These are phyloP conservation scores for Aspergillus ostianus DNA, from an alignment of 495 filamentous ascomycete species.

Conservation along the genomic window DNA sequence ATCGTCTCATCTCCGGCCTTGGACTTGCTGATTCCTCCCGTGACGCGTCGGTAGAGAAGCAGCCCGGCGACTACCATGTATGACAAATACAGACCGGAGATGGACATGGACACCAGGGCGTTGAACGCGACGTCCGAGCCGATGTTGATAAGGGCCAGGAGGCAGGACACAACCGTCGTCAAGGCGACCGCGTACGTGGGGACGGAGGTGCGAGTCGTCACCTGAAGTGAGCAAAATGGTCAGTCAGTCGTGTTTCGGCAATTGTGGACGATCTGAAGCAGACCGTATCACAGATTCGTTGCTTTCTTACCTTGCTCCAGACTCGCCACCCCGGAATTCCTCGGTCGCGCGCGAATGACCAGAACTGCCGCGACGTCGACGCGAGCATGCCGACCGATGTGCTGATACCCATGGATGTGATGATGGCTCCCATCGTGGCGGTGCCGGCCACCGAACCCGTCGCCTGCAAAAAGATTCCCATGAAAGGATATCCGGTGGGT, in stretches of 20 bases:
- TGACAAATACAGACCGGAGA: conserved; percentile 42
- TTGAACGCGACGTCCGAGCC: conserved; percentile 49
- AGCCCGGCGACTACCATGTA: conserved; percentile 44
- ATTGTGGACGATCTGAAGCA: background rate
- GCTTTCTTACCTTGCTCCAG: conserved; percentile 46
- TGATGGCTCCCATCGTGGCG: conserved; percentile 42
- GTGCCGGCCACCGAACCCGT: conserved; percentile 42
- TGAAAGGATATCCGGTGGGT: conserved; percentile 47
- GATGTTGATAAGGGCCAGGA: conserved; percentile 47
- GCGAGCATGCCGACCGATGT: conserved; percentile 46
- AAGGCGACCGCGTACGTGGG: conserved; percentile 42
- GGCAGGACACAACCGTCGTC: conserved; percentile 30
- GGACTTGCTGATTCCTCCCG: conserved; percentile 29
- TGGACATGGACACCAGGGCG: conserved; percentile 41
- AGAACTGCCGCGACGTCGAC: conserved; percentile 51
- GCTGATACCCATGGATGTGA: conserved; percentile 41
- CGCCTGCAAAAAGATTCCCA: conserved; percentile 48
- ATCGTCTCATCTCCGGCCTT: conserved; percentile 19
- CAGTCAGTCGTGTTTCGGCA: background rate
- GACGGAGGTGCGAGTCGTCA: conserved; percentile 32
- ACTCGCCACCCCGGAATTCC: conserved; percentile 47
- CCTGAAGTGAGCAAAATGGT: conserved; percentile 11
- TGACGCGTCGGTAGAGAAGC: conserved; percentile 47
- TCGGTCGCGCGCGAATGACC: conserved; percentile 55
- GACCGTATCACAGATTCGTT: too few relatives aligned